These are phyloP conservation scores for Chimonanthus praecox DNA, from an alignment of 164 flowering plant genomes.

Conservation along the genomic window DNA sequence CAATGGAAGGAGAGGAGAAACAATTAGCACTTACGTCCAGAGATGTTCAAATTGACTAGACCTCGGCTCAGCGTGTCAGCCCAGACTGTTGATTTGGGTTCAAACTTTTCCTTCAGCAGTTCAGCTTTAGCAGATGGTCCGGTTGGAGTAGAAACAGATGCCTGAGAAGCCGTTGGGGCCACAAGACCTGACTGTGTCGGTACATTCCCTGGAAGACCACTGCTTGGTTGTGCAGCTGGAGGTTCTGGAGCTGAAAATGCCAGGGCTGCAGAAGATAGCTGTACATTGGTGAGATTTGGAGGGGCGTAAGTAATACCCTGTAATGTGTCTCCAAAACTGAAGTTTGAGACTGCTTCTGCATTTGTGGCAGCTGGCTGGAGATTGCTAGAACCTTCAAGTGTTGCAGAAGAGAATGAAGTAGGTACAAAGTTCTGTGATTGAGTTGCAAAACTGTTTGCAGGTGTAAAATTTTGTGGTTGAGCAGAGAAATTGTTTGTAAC, in stretches of 20 bases:
- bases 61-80: constrained; percentile 94
- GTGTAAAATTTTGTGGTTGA: background rate
- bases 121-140: constrained; percentile 48
- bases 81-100: constrained; percentile 93
- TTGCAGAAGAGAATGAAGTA: constrained; percentile 29
- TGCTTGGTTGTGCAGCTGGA: constrained; percentile 36
- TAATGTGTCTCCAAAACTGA: constrained; percentile 45
- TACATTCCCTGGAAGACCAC: constrained; percentile 4
- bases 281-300: constrained; percentile 15
- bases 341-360: constrained; percentile 27
- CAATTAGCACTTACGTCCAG: constrained; percentile 71
- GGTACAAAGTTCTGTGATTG: constrained; percentile 10
- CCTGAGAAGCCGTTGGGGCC: constrained; percentile 25
- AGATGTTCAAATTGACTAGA: constrained; percentile 83
- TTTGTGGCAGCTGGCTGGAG: constrained; percentile 24
- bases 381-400: constrained; percentile 23
- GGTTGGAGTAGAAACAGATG: constrained; percentile 23
- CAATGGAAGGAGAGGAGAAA: background rate
- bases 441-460: background rate
- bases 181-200: constrained; percentile 57
- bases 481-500: background rate
- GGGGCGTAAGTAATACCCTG: constrained; percentile 35
- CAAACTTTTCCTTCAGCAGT: constrained; percentile 70
- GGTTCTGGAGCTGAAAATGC: constrained; percentile 37
- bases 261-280: constrained; percentile 28